Percentiles rank a stretch among this genome's conserved stretches.
These are phyloP conservation scores for Talaromyces sp. DNA, from an alignment of 2,329 filamentous ascomycete genomes.

Conservation along the genomic window DNA sequence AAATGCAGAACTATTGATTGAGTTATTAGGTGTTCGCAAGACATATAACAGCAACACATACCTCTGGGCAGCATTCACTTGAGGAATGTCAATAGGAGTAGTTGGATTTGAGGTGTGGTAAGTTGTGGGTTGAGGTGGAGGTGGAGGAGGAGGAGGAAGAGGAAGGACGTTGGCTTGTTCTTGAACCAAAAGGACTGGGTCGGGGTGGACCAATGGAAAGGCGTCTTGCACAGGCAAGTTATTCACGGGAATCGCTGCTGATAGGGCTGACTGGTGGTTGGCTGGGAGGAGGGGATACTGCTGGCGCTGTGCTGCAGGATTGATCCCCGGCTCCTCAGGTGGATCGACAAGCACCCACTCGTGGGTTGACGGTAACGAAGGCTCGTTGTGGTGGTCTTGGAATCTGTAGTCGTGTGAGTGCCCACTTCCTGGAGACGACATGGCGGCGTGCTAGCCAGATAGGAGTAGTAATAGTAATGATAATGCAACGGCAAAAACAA, in stretches of 20 bases:
- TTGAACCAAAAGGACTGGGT: neutral
- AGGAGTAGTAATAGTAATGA: too few species aligned
- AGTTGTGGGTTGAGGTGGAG: neutral
- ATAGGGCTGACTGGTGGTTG: neutral
- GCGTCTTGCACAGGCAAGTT: neutral
- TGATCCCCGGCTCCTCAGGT: neutral
- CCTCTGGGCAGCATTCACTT: neutral
- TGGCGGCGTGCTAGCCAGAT: neutral
- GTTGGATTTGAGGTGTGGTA: neutral
- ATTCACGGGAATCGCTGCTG: neutral
- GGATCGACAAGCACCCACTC: neutral
- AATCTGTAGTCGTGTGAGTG: constrained; percentile 8
- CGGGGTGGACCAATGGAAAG: neutral
- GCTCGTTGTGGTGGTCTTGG: neutral
- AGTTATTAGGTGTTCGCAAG: neutral
- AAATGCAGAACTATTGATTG: neutral
- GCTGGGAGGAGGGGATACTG: neutral
- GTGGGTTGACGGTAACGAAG: neutral
- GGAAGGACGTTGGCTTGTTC: neutral
- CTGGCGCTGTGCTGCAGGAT: neutral
- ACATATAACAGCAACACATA: constrained; percentile 1
- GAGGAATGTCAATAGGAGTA: neutral
- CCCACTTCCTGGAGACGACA: constrained; percentile 4
- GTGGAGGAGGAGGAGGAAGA: neutral
- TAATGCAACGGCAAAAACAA: neutral